Percentiles rank a stretch among this genome's conserved stretches.
Evolutionary conservation across 1,284 basidiomycete species (phyloP).

Genomic region (Ustilago sp.): DNA sequence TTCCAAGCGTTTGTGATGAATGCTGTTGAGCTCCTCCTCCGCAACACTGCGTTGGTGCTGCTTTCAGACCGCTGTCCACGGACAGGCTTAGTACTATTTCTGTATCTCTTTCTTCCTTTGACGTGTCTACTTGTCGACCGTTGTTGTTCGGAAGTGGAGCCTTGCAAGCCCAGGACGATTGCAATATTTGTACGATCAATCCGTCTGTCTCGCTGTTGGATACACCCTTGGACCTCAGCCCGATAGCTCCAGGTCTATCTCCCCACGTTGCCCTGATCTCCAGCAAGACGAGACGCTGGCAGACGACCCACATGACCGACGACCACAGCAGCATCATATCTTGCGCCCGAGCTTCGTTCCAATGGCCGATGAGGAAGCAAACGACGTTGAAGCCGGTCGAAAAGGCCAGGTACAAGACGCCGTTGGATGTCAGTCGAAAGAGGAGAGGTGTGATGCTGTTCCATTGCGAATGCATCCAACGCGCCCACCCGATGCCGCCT

Average conservation of each 20-base stretch:
- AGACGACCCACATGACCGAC: constrained; percentile 57
- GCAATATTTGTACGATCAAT: constrained; percentile 26
- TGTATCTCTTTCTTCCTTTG: background rate
- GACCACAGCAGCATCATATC: constrained; percentile 52
- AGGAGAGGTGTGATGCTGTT: constrained; percentile 51
- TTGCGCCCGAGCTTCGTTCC: constrained; percentile 40
- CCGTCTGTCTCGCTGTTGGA: constrained; percentile 25
- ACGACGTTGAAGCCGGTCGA: constrained; percentile 56
- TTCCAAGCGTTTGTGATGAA: background rate
- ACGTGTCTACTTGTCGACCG: background rate
- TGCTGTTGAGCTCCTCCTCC: background rate
- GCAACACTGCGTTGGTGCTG: constrained; percentile 4
- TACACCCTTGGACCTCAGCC: background rate
- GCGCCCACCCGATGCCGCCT: constrained; percentile 6
- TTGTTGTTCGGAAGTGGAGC: background rate
- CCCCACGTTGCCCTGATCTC: constrained; percentile 52
- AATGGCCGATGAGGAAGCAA: constrained; percentile 46
- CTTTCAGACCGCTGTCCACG: constrained; percentile 20
- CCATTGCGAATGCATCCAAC: constrained; percentile 29
- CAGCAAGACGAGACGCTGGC: constrained; percentile 52
- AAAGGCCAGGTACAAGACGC: constrained; percentile 51
- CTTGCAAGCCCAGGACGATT: constrained; percentile 23
- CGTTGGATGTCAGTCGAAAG: constrained; percentile 50
- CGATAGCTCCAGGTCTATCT: background rate
- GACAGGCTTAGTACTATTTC: constrained; percentile 27